Evolutionary conservation across 345 rosid species (phyloP).

Genomic region (Sisymbrium altissimum): DNA sequence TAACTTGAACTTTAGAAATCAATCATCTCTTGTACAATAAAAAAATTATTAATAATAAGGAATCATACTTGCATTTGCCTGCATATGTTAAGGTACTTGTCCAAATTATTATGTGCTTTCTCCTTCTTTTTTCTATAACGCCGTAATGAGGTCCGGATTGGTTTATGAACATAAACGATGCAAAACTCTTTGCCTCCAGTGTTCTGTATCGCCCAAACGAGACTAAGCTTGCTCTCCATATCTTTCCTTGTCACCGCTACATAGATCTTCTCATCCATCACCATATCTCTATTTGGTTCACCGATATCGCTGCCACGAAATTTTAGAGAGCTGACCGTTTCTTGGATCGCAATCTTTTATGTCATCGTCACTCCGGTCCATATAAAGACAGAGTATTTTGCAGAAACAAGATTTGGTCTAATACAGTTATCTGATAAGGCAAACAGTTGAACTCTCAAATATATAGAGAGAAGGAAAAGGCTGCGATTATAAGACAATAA

Average conservation of each 20-base stretch:
- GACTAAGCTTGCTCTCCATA: constrained; percentile 42
- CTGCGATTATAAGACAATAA: not conserved
- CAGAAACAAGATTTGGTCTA: not conserved
- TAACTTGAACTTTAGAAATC: not conserved
- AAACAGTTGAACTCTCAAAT: not conserved
- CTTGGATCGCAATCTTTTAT: constrained; percentile 11
- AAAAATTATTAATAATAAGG: not conserved
- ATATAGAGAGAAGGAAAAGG: not conserved
- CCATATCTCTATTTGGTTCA: not conserved
- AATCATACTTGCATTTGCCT: constrained; percentile 49
- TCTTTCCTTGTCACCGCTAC: constrained; percentile 52
- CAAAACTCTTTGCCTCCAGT: constrained; percentile 57
- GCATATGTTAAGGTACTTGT: constrained; percentile 49
- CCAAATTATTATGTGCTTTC: constrained; percentile 43
- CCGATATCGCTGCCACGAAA: not conserved
- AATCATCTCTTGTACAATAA: not conserved
- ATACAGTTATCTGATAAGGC: not conserved
- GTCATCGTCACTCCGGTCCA: constrained; percentile 8
- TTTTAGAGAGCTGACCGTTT: constrained; percentile 5
- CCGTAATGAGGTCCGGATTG: constrained; percentile 28
- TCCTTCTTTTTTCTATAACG: constrained; percentile 33
- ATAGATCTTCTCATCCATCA: constrained; percentile 48
- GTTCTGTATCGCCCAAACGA: constrained; percentile 57
- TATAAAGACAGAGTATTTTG: not conserved
- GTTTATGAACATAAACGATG: constrained; percentile 58